Percentiles rank a stretch among this genome's conserved stretches.
Evolutionary conservation across 2,329 filamentous ascomycete species (phyloP).

Genomic region (Apiospora rasikravindrae): DNA sequence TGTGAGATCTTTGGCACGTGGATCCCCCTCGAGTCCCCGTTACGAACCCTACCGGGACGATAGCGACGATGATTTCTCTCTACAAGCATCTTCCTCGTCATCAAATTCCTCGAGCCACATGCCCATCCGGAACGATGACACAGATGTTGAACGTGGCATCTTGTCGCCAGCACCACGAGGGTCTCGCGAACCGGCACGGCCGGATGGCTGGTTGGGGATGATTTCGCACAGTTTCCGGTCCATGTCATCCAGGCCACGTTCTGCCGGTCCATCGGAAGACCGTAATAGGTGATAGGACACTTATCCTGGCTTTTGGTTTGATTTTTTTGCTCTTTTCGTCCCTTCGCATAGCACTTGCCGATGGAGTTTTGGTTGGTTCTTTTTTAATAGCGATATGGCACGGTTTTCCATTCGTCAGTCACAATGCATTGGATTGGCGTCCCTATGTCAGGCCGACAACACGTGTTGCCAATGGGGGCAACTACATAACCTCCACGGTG

Average conservation of each 20-base stretch:
- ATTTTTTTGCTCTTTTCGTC: neutral
- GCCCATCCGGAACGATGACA: conserved; percentile 26
- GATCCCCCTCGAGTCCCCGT: conserved; percentile 55
- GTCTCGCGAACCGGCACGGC: neutral
- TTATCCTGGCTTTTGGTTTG: neutral
- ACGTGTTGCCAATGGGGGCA: neutral
- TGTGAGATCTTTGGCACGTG: conserved; percentile 69
- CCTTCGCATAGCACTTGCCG: conserved; percentile 16
- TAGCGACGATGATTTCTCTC: conserved; percentile 47
- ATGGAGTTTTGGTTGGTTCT: conserved; percentile 16
- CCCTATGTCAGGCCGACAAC: neutral
- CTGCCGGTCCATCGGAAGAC: conserved; percentile 20
- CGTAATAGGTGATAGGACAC: conserved; percentile 25
- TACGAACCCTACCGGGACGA: conserved; percentile 63
- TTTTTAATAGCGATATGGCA: conserved; percentile 11
- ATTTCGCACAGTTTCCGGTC: conserved; percentile 41
- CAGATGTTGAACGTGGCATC: conserved; percentile 52
- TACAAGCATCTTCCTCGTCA: conserved; percentile 26
- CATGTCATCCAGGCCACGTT: conserved; percentile 20
- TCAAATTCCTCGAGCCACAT: conserved; percentile 26
- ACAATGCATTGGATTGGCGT: conserved; percentile 9
- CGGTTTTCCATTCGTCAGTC: conserved; percentile 6
- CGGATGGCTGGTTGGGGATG: conserved; percentile 12
- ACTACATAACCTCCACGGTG: neutral
- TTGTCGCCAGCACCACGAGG: conserved; percentile 25